Conservation (phyloP, 352 stramenopile genomes). For the Phytophthora fragariae region DNA sequence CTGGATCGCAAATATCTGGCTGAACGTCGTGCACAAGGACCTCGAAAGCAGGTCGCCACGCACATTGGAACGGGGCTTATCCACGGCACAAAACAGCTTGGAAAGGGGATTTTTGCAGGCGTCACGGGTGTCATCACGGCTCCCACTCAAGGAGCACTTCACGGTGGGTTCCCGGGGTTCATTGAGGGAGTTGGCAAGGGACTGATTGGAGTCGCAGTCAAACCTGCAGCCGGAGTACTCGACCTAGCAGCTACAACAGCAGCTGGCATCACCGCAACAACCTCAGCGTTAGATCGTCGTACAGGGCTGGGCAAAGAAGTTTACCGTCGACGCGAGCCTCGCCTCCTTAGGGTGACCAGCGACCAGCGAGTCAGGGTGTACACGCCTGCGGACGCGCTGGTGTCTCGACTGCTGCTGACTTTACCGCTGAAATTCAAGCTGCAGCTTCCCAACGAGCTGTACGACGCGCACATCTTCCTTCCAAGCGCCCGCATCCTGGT, state of each 20-base stretch:
- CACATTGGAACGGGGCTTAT: slow-evolving; percentile 87
- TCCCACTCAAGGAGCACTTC: slow-evolving; percentile 89
- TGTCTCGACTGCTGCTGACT: slow-evolving; percentile 66
- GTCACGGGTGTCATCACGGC: slow-evolving; percentile 93
- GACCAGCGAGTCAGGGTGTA: slow-evolving; percentile 86
- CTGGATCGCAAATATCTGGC: slow-evolving; percentile 92
- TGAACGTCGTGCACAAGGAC: slow-evolving; percentile 71
- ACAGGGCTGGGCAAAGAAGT: slow-evolving; percentile 56
- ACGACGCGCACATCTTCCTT: slow-evolving; percentile 81
- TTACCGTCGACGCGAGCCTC: slow-evolving; percentile 58
- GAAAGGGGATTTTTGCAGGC: slow-evolving; percentile 90
- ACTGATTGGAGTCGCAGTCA: slow-evolving; percentile 89
- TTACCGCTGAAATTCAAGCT: slow-evolving; percentile 57
- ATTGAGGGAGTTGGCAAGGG: slow-evolving; percentile 90
- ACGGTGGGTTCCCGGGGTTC: slow-evolving; percentile 90
- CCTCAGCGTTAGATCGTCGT: slow-evolving; percentile 83
- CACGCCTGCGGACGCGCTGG: slow-evolving; percentile 72
- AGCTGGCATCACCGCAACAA: slow-evolving; percentile 85
- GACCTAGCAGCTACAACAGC: slow-evolving; percentile 83
- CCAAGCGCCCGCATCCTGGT: slow-evolving; percentile 70
- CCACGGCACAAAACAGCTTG: slow-evolving; percentile 91
- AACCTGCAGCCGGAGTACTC: slow-evolving; percentile 87
- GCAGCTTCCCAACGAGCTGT: slow-evolving; percentile 77
- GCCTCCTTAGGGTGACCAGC: slow-evolving; percentile 72
- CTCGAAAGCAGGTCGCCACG: slow-evolving; percentile 83